Base-by-base conservation (phyloP, 208 protist genomes). In the Naegleria lovaniensis region DNA sequence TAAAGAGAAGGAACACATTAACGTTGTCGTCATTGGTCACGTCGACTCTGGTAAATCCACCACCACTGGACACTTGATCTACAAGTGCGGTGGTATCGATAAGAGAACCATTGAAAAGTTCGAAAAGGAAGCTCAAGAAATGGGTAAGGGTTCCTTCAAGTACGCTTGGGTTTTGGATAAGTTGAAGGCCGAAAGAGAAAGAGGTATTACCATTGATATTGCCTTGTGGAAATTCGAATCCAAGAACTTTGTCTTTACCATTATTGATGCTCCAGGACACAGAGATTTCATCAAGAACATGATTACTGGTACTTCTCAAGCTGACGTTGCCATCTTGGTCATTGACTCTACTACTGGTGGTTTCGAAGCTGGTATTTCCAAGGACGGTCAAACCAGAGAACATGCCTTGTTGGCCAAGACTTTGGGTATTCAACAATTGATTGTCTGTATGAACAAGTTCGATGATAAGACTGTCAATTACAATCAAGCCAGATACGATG, bases 101-200 rank as follows among this genome's bases (percentile, higher is more conserved):
- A 94, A 98, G 92, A 95, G 95, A 90, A 95, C 93, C 75, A 94
- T 99, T 41, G 94, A 97, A 55, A 93, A 95, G 88, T 98, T 97
- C 92, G 96, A 98, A 88, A 95, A 94, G 48, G 93, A 96, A 89
- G 96, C 95, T 13, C 92, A 93, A 40, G 92, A 93, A 39, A 92
- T 94, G 51, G 94, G 97, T 92, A 98, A 98, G 92, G 94, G 93
- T 55, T 98, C 96, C 33, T 98, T 98, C 94, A 97, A 98, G 92
- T 99, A 98, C 90, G 98, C 98, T n/a, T 99, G 97, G 95, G 91
- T 98, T 92, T 94, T 98, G 55, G 97, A 99, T 92, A 95, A 97
- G 92, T 96, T 96, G 25, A 97, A 98, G 93, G 96, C 97, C 89
- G 97, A 99, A 94, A 96, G 97, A 58, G 96, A 97, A 38, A 96